Conservation (phyloP, 768 basidiomycete genomes). For the Tylopilus plumbeoviolaceoides region DNA sequence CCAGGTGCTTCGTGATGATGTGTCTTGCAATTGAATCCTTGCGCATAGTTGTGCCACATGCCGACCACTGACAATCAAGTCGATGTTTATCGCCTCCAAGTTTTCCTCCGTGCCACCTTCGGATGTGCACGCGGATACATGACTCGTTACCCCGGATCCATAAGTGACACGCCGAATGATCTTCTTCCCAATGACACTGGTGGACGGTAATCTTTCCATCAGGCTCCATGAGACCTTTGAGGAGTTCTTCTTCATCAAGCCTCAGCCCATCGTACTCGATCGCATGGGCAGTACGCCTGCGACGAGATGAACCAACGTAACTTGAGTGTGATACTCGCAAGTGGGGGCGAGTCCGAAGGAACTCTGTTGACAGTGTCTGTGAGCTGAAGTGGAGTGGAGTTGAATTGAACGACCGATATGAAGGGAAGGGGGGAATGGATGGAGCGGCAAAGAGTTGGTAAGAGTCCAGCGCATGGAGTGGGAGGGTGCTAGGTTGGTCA, state of each 20-base stretch:
- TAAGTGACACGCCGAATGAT: constrained; percentile 4
- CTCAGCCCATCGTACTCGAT: constrained; percentile 2
- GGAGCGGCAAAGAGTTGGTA: background rate
- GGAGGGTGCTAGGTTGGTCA: background rate
- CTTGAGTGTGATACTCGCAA: too few species aligned
- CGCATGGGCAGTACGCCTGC: background rate
- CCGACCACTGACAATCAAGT: constrained; percentile 8
- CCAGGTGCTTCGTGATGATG: constrained; percentile 14
- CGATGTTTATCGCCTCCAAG: constrained; percentile 8
- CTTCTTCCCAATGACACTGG: constrained; percentile 10
- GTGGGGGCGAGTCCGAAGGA: background rate
- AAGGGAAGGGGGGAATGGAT: background rate
- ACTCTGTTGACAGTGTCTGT: background rate
- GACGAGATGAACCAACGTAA: too few species aligned
- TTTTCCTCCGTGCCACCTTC: constrained; percentile 15
- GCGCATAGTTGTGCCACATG: constrained; percentile 16
- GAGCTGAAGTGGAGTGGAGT: background rate
- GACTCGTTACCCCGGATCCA: constrained; percentile 18
- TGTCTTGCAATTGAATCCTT: constrained; percentile 25
- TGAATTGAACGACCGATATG: background rate
- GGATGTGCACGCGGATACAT: constrained; percentile 10
- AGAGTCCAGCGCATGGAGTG: background rate
- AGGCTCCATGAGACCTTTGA: background rate
- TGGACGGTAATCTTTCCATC: constrained; percentile 1
- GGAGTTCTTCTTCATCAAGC: constrained; percentile 12